These are phyloP conservation scores for Diaporthe helianthi DNA, from an alignment of 2,329 filamentous ascomycete species.

Conservation along the genomic window DNA sequence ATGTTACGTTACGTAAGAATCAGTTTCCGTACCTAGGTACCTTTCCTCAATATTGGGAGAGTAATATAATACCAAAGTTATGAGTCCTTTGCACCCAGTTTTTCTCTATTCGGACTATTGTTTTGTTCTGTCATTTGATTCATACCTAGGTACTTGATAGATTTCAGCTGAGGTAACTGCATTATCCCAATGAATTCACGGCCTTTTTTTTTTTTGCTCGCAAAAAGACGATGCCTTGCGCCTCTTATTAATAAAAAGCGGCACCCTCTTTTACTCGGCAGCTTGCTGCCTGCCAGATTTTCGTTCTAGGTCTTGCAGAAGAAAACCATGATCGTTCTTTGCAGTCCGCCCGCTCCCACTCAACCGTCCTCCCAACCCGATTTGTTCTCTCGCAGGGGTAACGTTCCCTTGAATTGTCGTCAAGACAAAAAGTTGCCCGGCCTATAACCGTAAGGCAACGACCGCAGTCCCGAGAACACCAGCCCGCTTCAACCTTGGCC, in stretches of 20 bases:
- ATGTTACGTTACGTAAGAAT: slow-evolving; percentile 15
- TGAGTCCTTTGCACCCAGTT: too few relatives aligned
- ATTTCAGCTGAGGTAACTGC: slow-evolving; percentile 30
- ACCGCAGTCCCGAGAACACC: slow-evolving; percentile 26
- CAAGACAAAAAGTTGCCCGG: slow-evolving; percentile 23
- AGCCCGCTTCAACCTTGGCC: slow-evolving; percentile 15
- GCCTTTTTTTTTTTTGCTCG: slow-evolving; percentile 11
- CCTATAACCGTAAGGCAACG: slow-evolving; percentile 10
- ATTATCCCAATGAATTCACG: slow-evolving; percentile 29
- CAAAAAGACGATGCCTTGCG: slow-evolving; percentile 24
- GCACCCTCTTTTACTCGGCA: slow-evolving; percentile 20
- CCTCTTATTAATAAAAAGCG: slow-evolving; percentile 27
- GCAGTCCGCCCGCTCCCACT: background rate
- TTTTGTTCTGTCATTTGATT: slow-evolving; percentile 27
- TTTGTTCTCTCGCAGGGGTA: slow-evolving; percentile 17
- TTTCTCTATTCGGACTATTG: background rate
- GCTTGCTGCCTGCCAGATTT: slow-evolving; percentile 8
- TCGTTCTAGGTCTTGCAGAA: slow-evolving; percentile 10
- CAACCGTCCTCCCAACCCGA: background rate
- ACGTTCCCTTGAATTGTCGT: background rate
- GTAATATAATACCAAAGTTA: background rate
- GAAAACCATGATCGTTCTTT: background rate
- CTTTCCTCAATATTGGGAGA: background rate
- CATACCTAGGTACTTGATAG: too few relatives aligned
- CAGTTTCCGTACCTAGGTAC: background rate